A percentile compares a stretch with the other conserved stretches of the same genome.
Conservation (phyloP, 2,329 filamentous ascomycete species). For the Pyrenophora seminiperda region DNA sequence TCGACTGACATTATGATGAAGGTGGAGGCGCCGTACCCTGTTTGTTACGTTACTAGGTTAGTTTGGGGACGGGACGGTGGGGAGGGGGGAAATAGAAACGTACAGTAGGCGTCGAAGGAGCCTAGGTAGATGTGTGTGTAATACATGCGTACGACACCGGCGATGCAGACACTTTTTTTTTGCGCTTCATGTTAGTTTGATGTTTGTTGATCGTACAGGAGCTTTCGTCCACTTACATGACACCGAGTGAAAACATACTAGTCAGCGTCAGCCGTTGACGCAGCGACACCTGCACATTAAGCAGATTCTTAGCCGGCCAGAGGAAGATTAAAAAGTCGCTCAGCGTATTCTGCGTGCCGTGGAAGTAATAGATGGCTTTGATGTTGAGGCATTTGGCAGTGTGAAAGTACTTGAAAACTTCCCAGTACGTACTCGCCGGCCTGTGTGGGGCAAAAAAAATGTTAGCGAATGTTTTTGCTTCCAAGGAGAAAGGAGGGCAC, state of each 20-base stretch:
- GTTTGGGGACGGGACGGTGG: not conserved
- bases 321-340: constrained; percentile 43
- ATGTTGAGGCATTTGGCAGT: constrained; percentile 32
- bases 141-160: constrained; percentile 38
- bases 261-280: constrained; percentile 38
- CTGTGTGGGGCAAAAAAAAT: constrained; percentile 8
- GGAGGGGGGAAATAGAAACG: not conserved
- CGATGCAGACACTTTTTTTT: constrained; percentile 39
- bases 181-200: no score
- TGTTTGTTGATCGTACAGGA: no score
- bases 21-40: constrained; percentile 34
- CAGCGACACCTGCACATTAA: constrained; percentile 32
- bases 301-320: constrained; percentile 39
- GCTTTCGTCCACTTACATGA: constrained; percentile 30
- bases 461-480: no score
- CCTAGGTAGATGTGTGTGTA: constrained; percentile 34
- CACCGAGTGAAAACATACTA: constrained; percentile 39
- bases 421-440: constrained; percentile 31
- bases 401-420: constrained; percentile 30
- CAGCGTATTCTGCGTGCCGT: constrained; percentile 30
- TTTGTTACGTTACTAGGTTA: not conserved
- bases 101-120: constrained; percentile 38
- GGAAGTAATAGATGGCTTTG: constrained; percentile 32
- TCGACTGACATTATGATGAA: constrained; percentile 39
- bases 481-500: no score